Base-by-base conservation (phyloP, 2,329 filamentous ascomycete genomes). In the Phialophora verrucosa region DNA sequence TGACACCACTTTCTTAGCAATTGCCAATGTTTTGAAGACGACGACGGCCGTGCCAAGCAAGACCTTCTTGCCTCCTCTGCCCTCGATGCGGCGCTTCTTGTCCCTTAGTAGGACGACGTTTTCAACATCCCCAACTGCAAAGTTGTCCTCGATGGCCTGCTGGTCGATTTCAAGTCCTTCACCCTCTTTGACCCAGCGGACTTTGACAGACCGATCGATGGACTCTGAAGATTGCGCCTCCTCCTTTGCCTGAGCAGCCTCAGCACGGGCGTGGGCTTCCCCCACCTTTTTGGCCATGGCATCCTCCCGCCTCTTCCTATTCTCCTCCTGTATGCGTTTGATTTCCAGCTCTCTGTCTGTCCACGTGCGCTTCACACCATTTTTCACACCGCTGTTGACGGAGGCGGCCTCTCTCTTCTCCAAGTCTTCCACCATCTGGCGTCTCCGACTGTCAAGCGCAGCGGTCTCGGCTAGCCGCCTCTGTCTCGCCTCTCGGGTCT, bases 381-480 rank as follows among this genome's bases (percentile, higher is more conserved):
- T 31, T 20, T 55, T 55, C 8, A 29, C n/a, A 11, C 53, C 53
- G 29, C 47, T 44, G 32, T 82, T 81, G 38, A 69, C 68, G 14
- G 62, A 38, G 25, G 60, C 14, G 8, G 65, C 82, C 17, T 81
- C 94, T 23, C 91, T 83, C 29, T 87, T 85, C 79, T 97, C 93
- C 59, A 98, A 81, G 75, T 97, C 93, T 74, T 96, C 92, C 70
- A 91, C 91, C 85, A 96, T 91, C 72, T 87, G 85, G 75, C 91
- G 83, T 72, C 90, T 83, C 77, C 89, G 86, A 56, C 88, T 87
- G 73, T 91, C 88, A 79, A 96, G 90, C 68, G 89, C 83, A 59
- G 91, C 88, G 73, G 89, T 85, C 78, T 93, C 88, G 74, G 87
- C 83, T 76, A 87, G 86, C 75, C 90, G 90, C 75, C 91, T 86